These are phyloP conservation scores for Simmondsia chinensis DNA, from an alignment of 148 eudicot genomes.

Conservation along the genomic window DNA sequence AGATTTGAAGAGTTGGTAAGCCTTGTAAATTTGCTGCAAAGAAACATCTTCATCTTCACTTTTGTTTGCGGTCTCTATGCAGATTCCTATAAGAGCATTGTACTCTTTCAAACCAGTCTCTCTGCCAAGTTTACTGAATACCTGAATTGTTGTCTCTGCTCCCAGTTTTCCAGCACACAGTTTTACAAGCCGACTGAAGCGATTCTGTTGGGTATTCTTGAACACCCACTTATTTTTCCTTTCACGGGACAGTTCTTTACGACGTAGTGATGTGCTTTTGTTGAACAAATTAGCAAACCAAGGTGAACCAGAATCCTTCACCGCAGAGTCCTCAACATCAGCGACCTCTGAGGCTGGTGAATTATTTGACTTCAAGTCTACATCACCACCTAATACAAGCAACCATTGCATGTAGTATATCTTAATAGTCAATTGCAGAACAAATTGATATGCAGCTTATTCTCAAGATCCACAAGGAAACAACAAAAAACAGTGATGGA, in stretches of 20 bases:
- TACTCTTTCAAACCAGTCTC: conserved; percentile 70
- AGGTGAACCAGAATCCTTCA: conserved; percentile 16
- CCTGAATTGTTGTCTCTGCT: conserved; percentile 33
- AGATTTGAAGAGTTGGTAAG: conserved; percentile 37
- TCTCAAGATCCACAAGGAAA: no score
- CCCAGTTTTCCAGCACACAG: conserved; percentile 57
- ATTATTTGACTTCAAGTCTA: conserved; percentile 8
- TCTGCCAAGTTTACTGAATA: conserved; percentile 61
- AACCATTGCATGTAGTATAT: conserved; percentile 5
- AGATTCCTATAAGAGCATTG: conserved; percentile 41
- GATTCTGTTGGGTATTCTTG: conserved; percentile 37
- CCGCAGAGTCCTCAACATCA: conserved; percentile 9
- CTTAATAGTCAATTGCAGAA: no score
- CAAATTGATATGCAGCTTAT: no score
- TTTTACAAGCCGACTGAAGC: conserved; percentile 35
- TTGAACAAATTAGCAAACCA: conserved; percentile 27
- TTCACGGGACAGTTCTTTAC: conserved; percentile 47
- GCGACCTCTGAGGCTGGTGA: conserved; percentile 9
- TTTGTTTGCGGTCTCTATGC: conserved; percentile 49
- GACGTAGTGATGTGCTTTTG: conserved; percentile 23
- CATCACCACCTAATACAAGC: conserved; percentile 1
- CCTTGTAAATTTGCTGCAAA: conserved; percentile 39
- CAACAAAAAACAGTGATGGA: no score
- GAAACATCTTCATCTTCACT: conserved; percentile 48
- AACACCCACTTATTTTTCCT: conserved; percentile 67